Evolutionary conservation across 768 basidiomycete genomes (phyloP).

Genomic region (Boletus sensibilis): DNA sequence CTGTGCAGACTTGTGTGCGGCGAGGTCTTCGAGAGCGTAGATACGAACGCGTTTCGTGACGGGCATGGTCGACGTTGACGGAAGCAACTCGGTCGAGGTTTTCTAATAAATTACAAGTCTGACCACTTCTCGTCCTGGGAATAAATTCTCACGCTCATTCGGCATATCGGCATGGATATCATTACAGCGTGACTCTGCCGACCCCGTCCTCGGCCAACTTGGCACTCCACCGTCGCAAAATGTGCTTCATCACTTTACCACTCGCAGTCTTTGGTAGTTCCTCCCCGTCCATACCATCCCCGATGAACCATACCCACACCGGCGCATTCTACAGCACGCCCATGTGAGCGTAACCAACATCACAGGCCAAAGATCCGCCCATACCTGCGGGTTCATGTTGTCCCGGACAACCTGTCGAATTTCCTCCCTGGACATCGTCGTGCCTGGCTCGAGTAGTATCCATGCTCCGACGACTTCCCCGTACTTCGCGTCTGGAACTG

Average conservation of each 20-base stretch:
- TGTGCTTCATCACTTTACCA: slow-evolving; percentile 83
- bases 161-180: slow-evolving; percentile 2
- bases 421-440: slow-evolving; percentile 45
- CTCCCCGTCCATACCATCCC: slow-evolving; percentile 54
- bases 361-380: slow-evolving; percentile 5
- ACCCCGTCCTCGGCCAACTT: slow-evolving; percentile 47
- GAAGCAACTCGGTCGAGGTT: background rate
- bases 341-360: slow-evolving; percentile 2
- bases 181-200: slow-evolving; percentile 29
- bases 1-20: slow-evolving; percentile 50
- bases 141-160: slow-evolving; percentile 14
- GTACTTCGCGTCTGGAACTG: slow-evolving; percentile 65
- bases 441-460: slow-evolving; percentile 52
- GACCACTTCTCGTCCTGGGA: slow-evolving; percentile 8
- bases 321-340: slow-evolving; percentile 59
- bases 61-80: slow-evolving; percentile 45
- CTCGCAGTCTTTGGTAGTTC: slow-evolving; percentile 85
- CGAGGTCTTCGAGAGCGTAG: slow-evolving; percentile 73
- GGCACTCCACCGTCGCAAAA: slow-evolving; percentile 67
- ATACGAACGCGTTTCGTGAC: slow-evolving; percentile 62
- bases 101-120: background rate
- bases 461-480: slow-evolving; percentile 84
- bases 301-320: slow-evolving; percentile 80
- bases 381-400: slow-evolving; percentile 78
- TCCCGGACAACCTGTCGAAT: slow-evolving; percentile 53